Conservation (phyloP, 805 yeast genomes). For the Teunomyces stri region DNA sequence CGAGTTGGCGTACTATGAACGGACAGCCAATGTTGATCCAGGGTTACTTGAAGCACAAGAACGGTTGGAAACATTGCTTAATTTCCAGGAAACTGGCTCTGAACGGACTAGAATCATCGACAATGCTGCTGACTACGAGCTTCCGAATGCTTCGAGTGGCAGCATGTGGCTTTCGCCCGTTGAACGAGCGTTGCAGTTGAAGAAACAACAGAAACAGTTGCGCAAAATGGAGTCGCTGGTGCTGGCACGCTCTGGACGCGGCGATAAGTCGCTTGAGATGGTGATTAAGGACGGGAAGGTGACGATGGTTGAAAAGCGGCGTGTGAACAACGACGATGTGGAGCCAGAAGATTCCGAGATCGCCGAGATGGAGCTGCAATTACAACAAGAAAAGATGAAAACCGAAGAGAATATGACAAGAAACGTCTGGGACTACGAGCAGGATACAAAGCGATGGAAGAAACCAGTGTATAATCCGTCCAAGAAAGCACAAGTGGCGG, state of each 20-base stretch:
- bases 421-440: conserved; percentile 58
- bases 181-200: conserved; percentile 84
- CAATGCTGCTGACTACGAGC: conserved; percentile 83
- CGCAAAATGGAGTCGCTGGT: conserved; percentile 62
- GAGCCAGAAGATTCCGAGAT: conserved; percentile 33
- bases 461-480: too few species aligned
- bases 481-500: neutral
- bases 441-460: too few species aligned
- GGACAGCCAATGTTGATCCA: conserved; percentile 44
- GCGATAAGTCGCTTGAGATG: conserved; percentile 72
- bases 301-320: conserved; percentile 49
- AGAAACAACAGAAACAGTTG: conserved; percentile 76
- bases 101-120: conserved; percentile 92
- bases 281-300: conserved; percentile 81
- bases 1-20: conserved; percentile 44
- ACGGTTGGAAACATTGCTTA: conserved; percentile 67
- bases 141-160: conserved; percentile 45
- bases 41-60: conserved; percentile 70
- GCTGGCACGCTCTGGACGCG: conserved; percentile 62
- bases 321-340: conserved; percentile 21
- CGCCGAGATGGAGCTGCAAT: conserved; percentile 32
- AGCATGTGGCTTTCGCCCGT: conserved; percentile 83
- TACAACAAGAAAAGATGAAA: conserved; percentile 20
- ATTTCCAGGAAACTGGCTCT: conserved; percentile 82
- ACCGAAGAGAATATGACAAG: conserved; percentile 31